Conservation (phyloP, 371 early-diverging fungal genomes). For the Capniomyces stellatus region DNA sequence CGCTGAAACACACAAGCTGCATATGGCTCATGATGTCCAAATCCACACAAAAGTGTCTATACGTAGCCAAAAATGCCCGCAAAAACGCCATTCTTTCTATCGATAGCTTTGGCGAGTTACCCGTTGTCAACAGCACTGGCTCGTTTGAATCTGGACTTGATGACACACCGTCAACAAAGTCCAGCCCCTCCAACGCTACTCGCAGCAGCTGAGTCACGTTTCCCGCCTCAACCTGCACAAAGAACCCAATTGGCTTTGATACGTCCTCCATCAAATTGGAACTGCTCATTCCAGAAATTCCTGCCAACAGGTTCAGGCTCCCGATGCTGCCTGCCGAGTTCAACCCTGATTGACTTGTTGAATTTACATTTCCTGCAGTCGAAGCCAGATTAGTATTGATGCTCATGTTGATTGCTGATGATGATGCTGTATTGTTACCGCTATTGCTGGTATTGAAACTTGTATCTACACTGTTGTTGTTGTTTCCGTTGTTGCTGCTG, state of each 20-base stretch:
- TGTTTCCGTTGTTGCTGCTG: not conserved
- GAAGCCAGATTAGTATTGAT: too few relatives aligned
- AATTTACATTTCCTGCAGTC: too few relatives aligned
- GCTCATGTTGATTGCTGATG: not conserved
- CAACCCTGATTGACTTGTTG: too few relatives aligned
- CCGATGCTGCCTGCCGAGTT: not conserved
- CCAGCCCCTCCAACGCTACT: not conserved
- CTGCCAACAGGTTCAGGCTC: too few relatives aligned
- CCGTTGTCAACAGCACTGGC: not conserved
- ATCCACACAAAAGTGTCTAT: constrained; percentile 17
- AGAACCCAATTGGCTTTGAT: constrained; percentile 14
- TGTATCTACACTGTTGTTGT: too few relatives aligned
- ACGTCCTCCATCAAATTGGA: not conserved
- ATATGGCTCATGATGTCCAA: not conserved
- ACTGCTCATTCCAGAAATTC: too few relatives aligned
- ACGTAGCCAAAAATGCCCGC: constrained; percentile 22
- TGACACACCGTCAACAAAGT: not conserved
- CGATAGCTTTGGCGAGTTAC: constrained; percentile 11
- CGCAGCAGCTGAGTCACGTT: not conserved
- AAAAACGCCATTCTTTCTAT: constrained; percentile 24
- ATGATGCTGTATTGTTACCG: too few relatives aligned
- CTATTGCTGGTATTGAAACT: too few relatives aligned
- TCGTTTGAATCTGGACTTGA: not conserved
- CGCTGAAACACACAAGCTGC: not conserved
- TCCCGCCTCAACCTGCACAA: constrained; percentile 24